A percentile compares a stretch with the other conserved stretches of the same genome.
These are phyloP conservation scores for Apiotrichum porosum DNA, from an alignment of 1,284 basidiomycete genomes.

Conservation along the genomic window DNA sequence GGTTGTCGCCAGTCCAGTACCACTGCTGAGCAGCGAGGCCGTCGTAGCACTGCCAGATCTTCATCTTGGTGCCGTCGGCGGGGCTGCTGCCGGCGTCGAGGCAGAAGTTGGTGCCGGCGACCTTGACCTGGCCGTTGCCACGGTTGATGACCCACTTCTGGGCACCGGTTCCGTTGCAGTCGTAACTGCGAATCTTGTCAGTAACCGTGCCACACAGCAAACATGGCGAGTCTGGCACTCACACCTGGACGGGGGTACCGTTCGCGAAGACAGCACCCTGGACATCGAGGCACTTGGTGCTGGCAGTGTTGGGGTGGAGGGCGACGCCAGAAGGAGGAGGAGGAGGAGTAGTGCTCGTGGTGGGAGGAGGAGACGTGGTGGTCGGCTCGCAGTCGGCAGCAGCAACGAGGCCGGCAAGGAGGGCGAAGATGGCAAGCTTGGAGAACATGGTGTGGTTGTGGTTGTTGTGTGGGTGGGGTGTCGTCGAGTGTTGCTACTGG, in stretches of 20 bases:
- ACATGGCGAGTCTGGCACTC: neutral
- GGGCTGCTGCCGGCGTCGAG: conserved; percentile 28
- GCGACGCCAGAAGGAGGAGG: conserved; percentile 14
- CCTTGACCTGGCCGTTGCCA: conserved; percentile 19
- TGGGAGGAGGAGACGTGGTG: conserved; percentile 9
- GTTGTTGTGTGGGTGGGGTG: too few species aligned
- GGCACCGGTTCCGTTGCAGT: conserved; percentile 30
- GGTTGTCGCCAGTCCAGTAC: conserved; percentile 26
- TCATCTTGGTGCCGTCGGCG: conserved; percentile 18
- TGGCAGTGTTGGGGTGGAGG: conserved; percentile 32
- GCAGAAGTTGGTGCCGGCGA: conserved; percentile 32
- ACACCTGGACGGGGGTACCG: conserved; percentile 15
- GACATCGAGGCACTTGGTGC: conserved; percentile 30
- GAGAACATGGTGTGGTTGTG: conserved; percentile 3
- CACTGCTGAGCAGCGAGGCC: conserved; percentile 20
- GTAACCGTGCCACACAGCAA: neutral
- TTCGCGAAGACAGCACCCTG: conserved; percentile 1
- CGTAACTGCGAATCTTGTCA: conserved; percentile 10
- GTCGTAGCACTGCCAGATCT: conserved; percentile 24
- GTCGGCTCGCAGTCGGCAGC: conserved; percentile 9
- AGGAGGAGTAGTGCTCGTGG: conserved; percentile 5
- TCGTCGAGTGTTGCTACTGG: too few species aligned
- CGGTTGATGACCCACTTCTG: conserved; percentile 28
- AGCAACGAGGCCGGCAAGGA: conserved; percentile 11
- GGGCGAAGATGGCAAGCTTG: conserved; percentile 6